Evolutionary conservation across 331 rosid genomes (phyloP), one percentile per base, ranked within the genome.

Genomic region (Cucumis variabilis): DNA sequence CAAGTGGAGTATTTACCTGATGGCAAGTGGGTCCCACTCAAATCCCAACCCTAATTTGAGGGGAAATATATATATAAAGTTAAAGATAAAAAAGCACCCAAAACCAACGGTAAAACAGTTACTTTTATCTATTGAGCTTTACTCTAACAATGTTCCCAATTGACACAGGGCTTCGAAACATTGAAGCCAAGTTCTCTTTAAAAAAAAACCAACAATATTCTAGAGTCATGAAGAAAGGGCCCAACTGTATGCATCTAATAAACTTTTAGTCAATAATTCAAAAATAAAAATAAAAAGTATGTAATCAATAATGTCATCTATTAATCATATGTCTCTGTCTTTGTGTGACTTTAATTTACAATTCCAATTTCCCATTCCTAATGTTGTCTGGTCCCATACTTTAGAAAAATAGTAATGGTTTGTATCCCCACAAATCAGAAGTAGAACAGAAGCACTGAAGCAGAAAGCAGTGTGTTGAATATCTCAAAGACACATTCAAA

Each of bases 381-480:
- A 50, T 77, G 48, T 53, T 79, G 84, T 79, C n/a, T 17, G 69
- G 85, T 55, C 85, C 69, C 85, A 80, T 80, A 17, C 25, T 80
- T 23, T 46, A 79, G 46, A 77, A 51, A 53, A 53, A 50, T 41
- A 48, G 83, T 50, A 77, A 77, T 50, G 23, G 68, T 63, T 33
- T 50, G 83, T 66, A 78, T 51, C 46, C 84, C 25, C 67, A 78
- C 67, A 78, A 78, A 46, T 51, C 84, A 78, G 24, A 44, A 7
- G 48, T 44, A 44, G 48, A 78, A 51, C 84, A 51, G 46, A 51
- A 78, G 66, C 63, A 76, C 55, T 74, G 27, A 74, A 44, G 19
- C 62, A 46, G 33, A 50, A 48, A 76, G 20, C 30, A 46, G 33
- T 1, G 9, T 23, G 67, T 25, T 51, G 67, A 78, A 51, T 51